phyloP scores from a whole-genome alignment of 768 basidiomycete genomes.

The Fomitopsis pulvina region DNA sequence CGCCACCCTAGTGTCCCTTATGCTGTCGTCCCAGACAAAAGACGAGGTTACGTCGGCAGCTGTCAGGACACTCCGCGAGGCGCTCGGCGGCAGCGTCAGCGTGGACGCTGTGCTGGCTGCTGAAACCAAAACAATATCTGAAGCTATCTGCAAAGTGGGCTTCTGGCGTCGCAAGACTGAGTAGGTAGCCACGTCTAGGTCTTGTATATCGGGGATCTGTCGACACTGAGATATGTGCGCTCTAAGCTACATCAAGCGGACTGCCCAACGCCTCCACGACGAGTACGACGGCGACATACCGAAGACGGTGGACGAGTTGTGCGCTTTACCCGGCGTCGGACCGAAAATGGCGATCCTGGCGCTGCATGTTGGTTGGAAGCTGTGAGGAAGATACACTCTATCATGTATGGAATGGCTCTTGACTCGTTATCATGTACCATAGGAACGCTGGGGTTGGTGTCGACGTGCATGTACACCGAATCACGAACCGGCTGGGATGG shows the following conservation, averaged over 20 bases:
- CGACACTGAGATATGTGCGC: too few species aligned
- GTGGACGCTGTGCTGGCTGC: constrained; percentile 62
- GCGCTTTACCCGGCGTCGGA: constrained; percentile 85
- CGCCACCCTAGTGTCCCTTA: constrained; percentile 82
- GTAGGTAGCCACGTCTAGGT: constrained; percentile 34
- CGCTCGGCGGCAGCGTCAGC: constrained; percentile 75
- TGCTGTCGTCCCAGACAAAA: constrained; percentile 96
- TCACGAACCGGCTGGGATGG: constrained; percentile 92
- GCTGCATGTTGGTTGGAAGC: constrained; percentile 78
- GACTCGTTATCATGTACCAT: too few species aligned
- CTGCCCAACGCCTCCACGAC: constrained; percentile 62
- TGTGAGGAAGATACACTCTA: too few species aligned
- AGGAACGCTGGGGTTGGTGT: constrained; percentile 92
- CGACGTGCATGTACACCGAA: constrained; percentile 93
- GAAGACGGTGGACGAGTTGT: constrained; percentile 81
- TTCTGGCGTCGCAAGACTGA: constrained; percentile 88
- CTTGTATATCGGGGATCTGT: too few species aligned
- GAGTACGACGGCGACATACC: constrained; percentile 82
- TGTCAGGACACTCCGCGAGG: constrained; percentile 59
- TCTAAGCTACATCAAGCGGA: constrained; percentile 75
- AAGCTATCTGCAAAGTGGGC: constrained; percentile 83
- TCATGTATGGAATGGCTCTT: too few species aligned
- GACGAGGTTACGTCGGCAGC: constrained; percentile 85
- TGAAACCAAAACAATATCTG: constrained; percentile 51
- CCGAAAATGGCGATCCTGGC: constrained; percentile 94